Evolutionary conservation across 1,139 yeast genomes (phyloP), one percentile per base, ranked within the genome.

Genomic region (Candida pseudoviswanathii): DNA sequence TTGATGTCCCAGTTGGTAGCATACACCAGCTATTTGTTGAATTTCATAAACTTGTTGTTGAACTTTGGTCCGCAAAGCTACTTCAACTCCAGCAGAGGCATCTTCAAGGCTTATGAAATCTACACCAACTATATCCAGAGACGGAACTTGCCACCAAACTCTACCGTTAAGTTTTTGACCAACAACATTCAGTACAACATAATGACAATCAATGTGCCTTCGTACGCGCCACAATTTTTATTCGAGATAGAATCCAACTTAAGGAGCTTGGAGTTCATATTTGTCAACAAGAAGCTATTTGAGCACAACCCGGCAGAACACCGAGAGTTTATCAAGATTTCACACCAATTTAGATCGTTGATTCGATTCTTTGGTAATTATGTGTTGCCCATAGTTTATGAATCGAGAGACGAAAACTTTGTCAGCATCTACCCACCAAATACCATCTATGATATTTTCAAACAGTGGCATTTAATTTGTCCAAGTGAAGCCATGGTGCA

Each of bases 181-280:
- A 49, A 51, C 43, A 52, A 56, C 51, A 29, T 57, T 24, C 60
- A 56, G 36, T 53, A 49, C 47, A 63, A 60, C 44, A 56, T 64
- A 24, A 53, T 62, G 38, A 56, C 63, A 31, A 58, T 67, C 5
- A 57, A 60, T 44, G 52, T 67, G 22, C 72, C 72, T n/a, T 55
- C 64, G 2, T 68, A 68, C 49, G 54, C 62, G 37, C 66, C 70
- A 0, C 48, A 55, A 24, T 66, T 63, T 47, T 42, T 67, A 11
- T 49, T 52, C 46, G 71, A 68, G 50, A 51, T 66, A 16, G 51
- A 53, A n/a, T 45, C 54, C 5, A 67, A 64, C 52, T 50, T 66
- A n/a, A 50, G 57, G 36, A 43, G 51, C 24, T 52, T 67, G 29
- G 51, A 50, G 9, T 44, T 45, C 7, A 43, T 64, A 22, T 66